Evolutionary conservation across 257 asterid species (phyloP).

Genomic region (Paulownia fortunei): DNA sequence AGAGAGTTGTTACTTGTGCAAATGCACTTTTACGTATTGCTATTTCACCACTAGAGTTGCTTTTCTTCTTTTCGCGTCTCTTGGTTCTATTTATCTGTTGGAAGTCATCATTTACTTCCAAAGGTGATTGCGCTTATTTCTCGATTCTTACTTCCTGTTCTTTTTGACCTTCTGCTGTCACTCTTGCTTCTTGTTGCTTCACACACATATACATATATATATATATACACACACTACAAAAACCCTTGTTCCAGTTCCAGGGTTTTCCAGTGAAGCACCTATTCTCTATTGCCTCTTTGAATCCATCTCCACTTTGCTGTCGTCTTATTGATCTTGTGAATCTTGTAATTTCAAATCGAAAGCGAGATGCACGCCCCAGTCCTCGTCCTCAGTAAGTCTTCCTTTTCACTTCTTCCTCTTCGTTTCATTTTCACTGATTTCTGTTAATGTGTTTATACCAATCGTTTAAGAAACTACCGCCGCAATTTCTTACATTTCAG

Average conservation of each 20-base stretch:
- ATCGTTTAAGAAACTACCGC: not conserved
- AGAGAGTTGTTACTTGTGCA: no score
- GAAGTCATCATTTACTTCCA: no score
- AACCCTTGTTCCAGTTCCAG: constrained; percentile 33
- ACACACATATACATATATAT: no score
- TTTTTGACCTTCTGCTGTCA: no score
- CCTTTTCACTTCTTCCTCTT: constrained; percentile 11
- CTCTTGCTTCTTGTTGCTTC: no score
- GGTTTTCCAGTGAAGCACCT: constrained; percentile 31
- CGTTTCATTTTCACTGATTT: not conserved
- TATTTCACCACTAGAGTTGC: no score
- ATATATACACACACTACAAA: not conserved
- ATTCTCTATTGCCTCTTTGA: not conserved
- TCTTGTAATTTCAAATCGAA: constrained; percentile 22
- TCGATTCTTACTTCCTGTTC: no score
- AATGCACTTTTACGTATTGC: no score
- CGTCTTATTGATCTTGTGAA: not conserved
- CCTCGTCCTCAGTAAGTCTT: constrained; percentile 71
- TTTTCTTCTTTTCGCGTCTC: no score
- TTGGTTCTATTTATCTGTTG: no score
- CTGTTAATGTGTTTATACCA: not conserved
- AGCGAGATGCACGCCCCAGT: constrained; percentile 73
- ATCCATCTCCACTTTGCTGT: constrained; percentile 16
- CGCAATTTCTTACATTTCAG: not conserved
- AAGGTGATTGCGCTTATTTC: no score